Base-by-base conservation (phyloP, 2,329 filamentous ascomycete genomes). In the Monosporascus sp. region DNA sequence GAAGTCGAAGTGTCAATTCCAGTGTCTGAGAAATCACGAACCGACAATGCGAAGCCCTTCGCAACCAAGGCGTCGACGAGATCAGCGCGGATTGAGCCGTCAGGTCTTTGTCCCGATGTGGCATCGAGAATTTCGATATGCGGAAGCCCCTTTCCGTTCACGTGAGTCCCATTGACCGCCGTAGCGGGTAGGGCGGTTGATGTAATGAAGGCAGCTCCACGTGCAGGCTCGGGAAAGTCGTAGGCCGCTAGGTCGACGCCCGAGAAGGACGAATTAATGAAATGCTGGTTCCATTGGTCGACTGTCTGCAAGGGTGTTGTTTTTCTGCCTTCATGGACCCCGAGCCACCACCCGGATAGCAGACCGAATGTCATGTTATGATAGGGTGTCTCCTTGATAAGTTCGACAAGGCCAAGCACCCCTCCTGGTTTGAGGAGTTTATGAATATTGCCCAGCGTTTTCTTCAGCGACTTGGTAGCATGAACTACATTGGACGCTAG, bases 381-480 rank as follows among this genome's bases (percentile, higher is more conserved):
- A 20, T 37, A 52, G 6, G 51, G 44, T 7, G 37, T 52, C 19
- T 31, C 11, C 27, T 27, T 52, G 44, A 35, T 24, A 19, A 44
- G n/a, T 19, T 48, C 51, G 20, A 49, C 37, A 20, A 49, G 14
- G 22, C 45, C 44, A 43, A 52, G 37, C 17, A 49, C 17, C 31
- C 37, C 51, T 7, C 45, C 51, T 14, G 51, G 51, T 22, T 52
- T 52, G 19, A 52, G 51, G 17, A 52, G 51, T 26, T 20, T n/a
- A n/a, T 35, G 46, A 16, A 52, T 52, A 35, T 48, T 19, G 6
- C n/a, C 17, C 19, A 52, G 37, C 3, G 51, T 48, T 16, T 48
- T 52, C 14, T 8, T n/a, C 37, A 48, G 17, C 20, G 45, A 49
- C 17, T 17, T 14, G 7, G 37, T 38, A n/a, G 37, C 37, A 38